phyloP scores from a whole-genome alignment of 2,329 filamentous ascomycete species.

The Stemphylium vesicarium region DNA sequence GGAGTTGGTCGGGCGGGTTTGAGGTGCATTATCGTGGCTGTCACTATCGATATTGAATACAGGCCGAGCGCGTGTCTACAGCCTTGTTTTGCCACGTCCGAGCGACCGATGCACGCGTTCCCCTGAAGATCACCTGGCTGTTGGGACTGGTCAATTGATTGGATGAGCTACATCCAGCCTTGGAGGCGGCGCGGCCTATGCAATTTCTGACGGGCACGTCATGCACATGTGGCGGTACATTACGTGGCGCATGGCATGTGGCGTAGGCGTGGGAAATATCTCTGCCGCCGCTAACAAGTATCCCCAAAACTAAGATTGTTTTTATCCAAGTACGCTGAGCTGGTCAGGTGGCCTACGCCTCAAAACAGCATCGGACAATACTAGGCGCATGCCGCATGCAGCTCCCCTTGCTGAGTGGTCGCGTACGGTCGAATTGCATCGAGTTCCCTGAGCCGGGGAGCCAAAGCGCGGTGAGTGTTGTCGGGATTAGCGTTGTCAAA shows the following conservation, averaged over 20 bases:
- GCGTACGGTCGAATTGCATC: slow-evolving; percentile 5
- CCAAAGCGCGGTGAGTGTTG: slow-evolving; percentile 24
- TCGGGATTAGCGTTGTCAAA: slow-evolving; percentile 24
- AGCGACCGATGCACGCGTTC: not conserved
- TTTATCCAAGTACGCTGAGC: slow-evolving; percentile 1
- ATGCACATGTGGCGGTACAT: slow-evolving; percentile 3
- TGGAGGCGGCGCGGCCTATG: not conserved
- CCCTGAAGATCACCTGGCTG: slow-evolving; percentile 17
- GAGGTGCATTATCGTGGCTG: not conserved
- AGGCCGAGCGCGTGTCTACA: not conserved
- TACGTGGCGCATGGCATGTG: slow-evolving; percentile 12
- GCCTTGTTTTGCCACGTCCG: not conserved
- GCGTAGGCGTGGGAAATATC: not conserved
- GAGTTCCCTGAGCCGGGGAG: not conserved
- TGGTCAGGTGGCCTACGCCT: not conserved
- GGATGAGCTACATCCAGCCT: not conserved
- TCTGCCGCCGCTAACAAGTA: not conserved
- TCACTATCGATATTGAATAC: not conserved
- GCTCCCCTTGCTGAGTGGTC: slow-evolving; percentile 6
- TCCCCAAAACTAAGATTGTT: not conserved
- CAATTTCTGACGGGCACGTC: too few relatives aligned
- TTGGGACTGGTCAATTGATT: slow-evolving; percentile 1
- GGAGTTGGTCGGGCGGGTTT: not conserved
- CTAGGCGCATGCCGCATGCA: slow-evolving; percentile 17
- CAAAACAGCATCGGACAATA: slow-evolving; percentile 1